phyloP scores from a whole-genome alignment of 805 yeast genomes.

The Candida sphagnicola region DNA sequence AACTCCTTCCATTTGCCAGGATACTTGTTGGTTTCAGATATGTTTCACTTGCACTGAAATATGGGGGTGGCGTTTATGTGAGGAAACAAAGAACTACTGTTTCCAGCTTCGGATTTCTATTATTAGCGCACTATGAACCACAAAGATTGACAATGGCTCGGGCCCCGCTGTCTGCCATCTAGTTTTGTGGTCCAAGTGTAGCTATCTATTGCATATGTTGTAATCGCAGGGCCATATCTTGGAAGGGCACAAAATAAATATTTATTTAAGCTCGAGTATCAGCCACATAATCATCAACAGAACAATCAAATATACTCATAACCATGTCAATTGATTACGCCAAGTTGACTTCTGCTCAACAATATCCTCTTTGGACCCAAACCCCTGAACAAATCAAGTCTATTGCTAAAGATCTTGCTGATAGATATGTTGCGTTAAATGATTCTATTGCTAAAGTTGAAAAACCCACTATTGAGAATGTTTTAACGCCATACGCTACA shows the following conservation, averaged over 20 bases:
- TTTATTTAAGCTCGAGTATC: too few relatives aligned
- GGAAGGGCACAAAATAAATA: background rate
- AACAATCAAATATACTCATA: background rate
- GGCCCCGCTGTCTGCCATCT: background rate
- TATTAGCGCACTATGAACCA: background rate
- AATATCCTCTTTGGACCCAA: constrained; percentile 53
- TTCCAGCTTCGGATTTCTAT: background rate
- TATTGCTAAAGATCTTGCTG: constrained; percentile 43
- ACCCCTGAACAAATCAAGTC: constrained; percentile 47
- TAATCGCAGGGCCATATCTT: background rate
- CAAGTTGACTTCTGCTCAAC: constrained; percentile 6
- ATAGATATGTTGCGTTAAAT: constrained; percentile 40
- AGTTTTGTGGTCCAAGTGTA: background rate
- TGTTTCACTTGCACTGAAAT: too few relatives aligned
- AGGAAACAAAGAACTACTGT: too few relatives aligned
- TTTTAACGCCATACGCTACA: constrained; percentile 50
- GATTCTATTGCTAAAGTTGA: constrained; percentile 49
- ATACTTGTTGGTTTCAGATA: too few relatives aligned
- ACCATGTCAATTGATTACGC: constrained; percentile 13
- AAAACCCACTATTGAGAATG: constrained; percentile 52
- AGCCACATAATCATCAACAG: background rate
- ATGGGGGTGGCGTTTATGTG: too few relatives aligned
- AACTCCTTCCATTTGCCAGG: too few relatives aligned
- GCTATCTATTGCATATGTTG: background rate
- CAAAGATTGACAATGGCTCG: background rate